Percentiles rank a stretch among this genome's conserved stretches.
Evolutionary conservation across 2,329 filamentous ascomycete species (phyloP).

Genomic region (Diplodia scrobiculata): DNA sequence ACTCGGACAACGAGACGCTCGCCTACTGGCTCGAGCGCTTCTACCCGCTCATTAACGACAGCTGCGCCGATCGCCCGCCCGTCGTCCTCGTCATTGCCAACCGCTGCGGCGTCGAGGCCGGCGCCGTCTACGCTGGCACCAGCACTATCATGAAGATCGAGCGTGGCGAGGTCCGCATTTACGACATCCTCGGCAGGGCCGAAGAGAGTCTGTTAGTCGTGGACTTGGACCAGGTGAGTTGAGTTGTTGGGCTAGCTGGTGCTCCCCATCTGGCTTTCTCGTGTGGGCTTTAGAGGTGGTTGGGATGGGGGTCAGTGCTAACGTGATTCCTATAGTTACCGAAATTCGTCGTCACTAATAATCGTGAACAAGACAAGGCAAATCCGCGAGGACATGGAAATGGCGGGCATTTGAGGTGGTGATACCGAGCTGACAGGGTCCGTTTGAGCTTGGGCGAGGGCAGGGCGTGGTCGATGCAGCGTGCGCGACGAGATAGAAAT

Average conservation of each 20-base stretch:
- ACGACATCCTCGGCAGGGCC: slow-evolving; percentile 69
- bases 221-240: slow-evolving; percentile 57
- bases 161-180: slow-evolving; percentile 66
- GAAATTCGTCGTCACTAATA: slow-evolving; percentile 31
- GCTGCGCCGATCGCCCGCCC: slow-evolving; percentile 44
- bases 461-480: background rate
- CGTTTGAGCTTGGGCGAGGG: background rate
- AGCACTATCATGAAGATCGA: slow-evolving; percentile 70
- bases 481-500: background rate
- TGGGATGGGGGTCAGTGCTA: background rate
- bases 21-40: slow-evolving; percentile 75
- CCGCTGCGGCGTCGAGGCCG: slow-evolving; percentile 66
- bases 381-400: background rate
- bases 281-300: background rate
- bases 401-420: background rate
- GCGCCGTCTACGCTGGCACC: slow-evolving; percentile 71
- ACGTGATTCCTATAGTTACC: slow-evolving; percentile 28
- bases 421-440: background rate
- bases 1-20: slow-evolving; percentile 71
- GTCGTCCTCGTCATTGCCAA: slow-evolving; percentile 72
- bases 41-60: slow-evolving; percentile 58
- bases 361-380: background rate
- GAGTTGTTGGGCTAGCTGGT: background rate
- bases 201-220: slow-evolving; percentile 69
- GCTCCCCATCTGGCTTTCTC: no score